These are phyloP conservation scores for Neurospora sp. DNA, from an alignment of 495 filamentous ascomycete genomes.

Conservation along the genomic window DNA sequence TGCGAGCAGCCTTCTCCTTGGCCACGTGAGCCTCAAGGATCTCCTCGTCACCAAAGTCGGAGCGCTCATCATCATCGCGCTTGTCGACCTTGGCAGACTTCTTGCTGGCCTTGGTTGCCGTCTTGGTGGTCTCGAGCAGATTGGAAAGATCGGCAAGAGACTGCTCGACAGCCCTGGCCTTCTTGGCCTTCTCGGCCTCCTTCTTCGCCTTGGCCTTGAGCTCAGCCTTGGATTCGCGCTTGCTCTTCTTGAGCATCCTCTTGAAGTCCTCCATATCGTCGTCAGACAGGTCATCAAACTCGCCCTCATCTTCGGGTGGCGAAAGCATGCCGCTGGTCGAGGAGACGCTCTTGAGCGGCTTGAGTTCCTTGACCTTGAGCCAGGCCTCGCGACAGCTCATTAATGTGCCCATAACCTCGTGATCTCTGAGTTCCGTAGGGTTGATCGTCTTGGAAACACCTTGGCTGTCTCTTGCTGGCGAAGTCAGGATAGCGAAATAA, in stretches of 20 bases:
- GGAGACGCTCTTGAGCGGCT: conserved; percentile 13
- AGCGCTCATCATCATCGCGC: conserved; percentile 37
- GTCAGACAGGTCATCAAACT: conserved; percentile 2
- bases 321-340: conserved; percentile 21
- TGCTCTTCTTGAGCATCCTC: conserved; percentile 15
- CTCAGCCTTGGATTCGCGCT: conserved; percentile 21
- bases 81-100: conserved; percentile 18
- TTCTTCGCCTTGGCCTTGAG: conserved; percentile 21
- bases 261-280: conserved; percentile 17
- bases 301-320: conserved; percentile 22
- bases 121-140: conserved; percentile 33
- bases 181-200: conserved; percentile 27
- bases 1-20: conserved; percentile 73
- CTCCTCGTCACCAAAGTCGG: conserved; percentile 59
- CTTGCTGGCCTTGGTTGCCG: conserved; percentile 20
- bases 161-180: conserved; percentile 36
- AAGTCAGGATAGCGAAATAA: conserved; percentile 88
- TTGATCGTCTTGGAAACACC: conserved; percentile 44
- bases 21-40: conserved; percentile 40
- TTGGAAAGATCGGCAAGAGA: conserved; percentile 38
- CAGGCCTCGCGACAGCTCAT: conserved; percentile 73
- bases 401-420: conserved; percentile 78
- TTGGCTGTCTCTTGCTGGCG: conserved; percentile 48
- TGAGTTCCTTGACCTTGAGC: conserved; percentile 59
- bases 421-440: conserved; percentile 68